A percentile compares a stretch with the other conserved stretches of the same genome.
phyloP scores from a whole-genome alignment of 352 stramenopile species.

The Phytophthora pisi region DNA sequence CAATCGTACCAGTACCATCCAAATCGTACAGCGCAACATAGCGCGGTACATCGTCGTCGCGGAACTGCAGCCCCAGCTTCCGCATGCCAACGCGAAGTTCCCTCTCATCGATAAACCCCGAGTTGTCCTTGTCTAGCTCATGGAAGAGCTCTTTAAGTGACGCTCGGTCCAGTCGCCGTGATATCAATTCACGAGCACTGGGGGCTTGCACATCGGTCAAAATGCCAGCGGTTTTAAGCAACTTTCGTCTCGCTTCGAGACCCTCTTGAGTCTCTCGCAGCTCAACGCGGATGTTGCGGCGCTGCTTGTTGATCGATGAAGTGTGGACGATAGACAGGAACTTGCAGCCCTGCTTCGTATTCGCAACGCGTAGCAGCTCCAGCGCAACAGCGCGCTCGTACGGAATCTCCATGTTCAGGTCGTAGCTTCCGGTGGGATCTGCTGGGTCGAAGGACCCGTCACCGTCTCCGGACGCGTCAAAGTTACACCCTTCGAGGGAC shows the following conservation, averaged over 20 bases:
- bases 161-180: conserved; percentile 44
- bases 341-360: conserved; percentile 83
- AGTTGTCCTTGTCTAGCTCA: conserved; percentile 71
- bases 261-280: conserved; percentile 52
- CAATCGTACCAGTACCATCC: conserved; percentile 71
- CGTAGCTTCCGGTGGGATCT: conserved; percentile 75
- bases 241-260: conserved; percentile 40
- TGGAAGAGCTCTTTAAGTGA: conserved; percentile 64
- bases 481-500: conserved; percentile 77
- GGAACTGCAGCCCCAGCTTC: conserved; percentile 52
- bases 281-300: conserved; percentile 66
- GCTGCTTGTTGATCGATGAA: conserved; percentile 42
- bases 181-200: conserved; percentile 29
- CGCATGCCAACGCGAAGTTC: conserved; percentile 64
- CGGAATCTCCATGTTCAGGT: conserved; percentile 76
- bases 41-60: conserved; percentile 67
- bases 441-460: conserved; percentile 70
- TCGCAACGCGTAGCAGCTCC: conserved; percentile 71
- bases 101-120: conserved; percentile 65
- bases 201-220: conserved; percentile 46
- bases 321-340: conserved; percentile 77
- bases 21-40: conserved; percentile 79
- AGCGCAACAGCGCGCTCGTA: conserved; percentile 78
- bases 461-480: conserved; percentile 66
- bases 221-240: conserved; percentile 77